Conservation (phyloP, 441 rosid species). For the Bruguiera hainesii region DNA sequence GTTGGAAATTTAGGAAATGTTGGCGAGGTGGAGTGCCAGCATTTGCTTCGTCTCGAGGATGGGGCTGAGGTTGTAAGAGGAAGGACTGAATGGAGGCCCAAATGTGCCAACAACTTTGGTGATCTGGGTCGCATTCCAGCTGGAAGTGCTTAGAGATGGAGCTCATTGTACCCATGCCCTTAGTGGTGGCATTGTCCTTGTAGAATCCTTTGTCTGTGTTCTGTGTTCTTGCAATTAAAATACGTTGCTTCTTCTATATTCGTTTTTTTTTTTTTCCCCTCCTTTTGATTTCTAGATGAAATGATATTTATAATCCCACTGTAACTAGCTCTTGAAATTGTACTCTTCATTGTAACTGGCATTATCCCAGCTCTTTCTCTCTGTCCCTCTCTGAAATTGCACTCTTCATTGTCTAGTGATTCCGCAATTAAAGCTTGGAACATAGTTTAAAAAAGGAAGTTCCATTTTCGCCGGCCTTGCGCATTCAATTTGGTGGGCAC, state of each 20-base stretch:
- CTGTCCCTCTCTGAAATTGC: background rate
- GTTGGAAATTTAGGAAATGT: constrained; percentile 34
- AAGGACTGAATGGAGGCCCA: constrained; percentile 88
- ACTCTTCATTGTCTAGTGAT: too few relatives aligned
- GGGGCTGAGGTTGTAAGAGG: constrained; percentile 91
- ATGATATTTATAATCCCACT: constrained; percentile 21
- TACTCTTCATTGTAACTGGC: too few relatives aligned
- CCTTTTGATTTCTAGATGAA: constrained; percentile 3
- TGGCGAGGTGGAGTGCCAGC: constrained; percentile 74
- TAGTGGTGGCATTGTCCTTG: constrained; percentile 16
- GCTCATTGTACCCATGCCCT: background rate
- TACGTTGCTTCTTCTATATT: constrained; percentile 8
- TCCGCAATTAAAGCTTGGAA: too few relatives aligned
- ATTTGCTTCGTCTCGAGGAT: constrained; percentile 74
- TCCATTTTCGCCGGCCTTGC: too few relatives aligned
- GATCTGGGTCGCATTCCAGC: constrained; percentile 39
- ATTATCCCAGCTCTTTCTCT: background rate
- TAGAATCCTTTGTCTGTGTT: constrained; percentile 23
- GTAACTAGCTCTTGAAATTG: constrained; percentile 35
- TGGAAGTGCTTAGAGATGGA: constrained; percentile 28
- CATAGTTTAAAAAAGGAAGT: too few relatives aligned
- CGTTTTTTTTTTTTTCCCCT: constrained; percentile 17
- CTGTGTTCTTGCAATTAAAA: constrained; percentile 20
- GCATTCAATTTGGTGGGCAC: too few relatives aligned
- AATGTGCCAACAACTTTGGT: constrained; percentile 38